A percentile compares a stretch with the other conserved stretches of the same genome.
Conservation (phyloP, 768 basidiomycete species). For the Boletus huronensis region DNA sequence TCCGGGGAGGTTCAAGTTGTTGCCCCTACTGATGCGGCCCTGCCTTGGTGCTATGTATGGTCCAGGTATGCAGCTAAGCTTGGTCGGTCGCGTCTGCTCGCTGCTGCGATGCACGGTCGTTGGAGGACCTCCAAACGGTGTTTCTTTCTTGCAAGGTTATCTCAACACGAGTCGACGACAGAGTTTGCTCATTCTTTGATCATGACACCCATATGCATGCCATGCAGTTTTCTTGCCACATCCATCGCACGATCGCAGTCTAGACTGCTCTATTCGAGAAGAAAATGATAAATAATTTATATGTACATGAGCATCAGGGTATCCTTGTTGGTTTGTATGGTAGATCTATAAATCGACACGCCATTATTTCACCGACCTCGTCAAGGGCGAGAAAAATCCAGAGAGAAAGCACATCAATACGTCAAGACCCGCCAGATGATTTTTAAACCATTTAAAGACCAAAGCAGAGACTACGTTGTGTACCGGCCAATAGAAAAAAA, state of each 20-base stretch:
- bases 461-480: background rate
- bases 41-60: background rate
- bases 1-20: too few species aligned
- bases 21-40: background rate
- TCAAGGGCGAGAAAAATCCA: conserved; percentile 1
- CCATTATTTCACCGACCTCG: conserved; percentile 5
- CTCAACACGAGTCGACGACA: background rate
- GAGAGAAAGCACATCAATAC: background rate
- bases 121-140: background rate
- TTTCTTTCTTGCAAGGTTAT: background rate
- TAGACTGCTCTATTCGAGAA: background rate
- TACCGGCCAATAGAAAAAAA: background rate
- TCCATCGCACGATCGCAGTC: background rate
- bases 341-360: background rate
- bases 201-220: background rate
- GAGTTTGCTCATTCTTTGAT: background rate
- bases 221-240: background rate
- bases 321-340: background rate
- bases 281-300: background rate
- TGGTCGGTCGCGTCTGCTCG: background rate
- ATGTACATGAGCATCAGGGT: background rate
- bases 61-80: too few species aligned
- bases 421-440: background rate
- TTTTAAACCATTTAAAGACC: background rate
- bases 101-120: background rate